Evolutionary conservation across 768 basidiomycete species (phyloP).

Genomic region (Boletus rubroflammeus): DNA sequence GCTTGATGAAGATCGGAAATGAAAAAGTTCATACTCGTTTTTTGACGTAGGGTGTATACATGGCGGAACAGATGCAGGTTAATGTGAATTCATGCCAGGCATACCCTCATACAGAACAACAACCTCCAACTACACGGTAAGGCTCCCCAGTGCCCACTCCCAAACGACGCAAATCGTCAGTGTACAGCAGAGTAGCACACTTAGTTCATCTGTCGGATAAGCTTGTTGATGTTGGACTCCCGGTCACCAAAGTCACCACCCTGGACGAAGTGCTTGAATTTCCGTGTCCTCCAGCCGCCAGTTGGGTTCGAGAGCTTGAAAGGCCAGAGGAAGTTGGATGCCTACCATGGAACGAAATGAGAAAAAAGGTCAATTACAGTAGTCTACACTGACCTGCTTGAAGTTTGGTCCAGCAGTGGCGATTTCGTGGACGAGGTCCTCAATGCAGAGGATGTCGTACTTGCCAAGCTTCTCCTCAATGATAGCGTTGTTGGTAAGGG

Average conservation of each 20-base stretch:
- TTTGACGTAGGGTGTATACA: conserved; percentile 30
- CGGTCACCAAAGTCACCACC: conserved; percentile 98
- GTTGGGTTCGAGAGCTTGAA: conserved; percentile 99
- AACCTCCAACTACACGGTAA: conserved; percentile 8
- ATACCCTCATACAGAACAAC: conserved; percentile 28
- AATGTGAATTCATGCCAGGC: conserved; percentile 30
- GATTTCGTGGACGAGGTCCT: conserved; percentile 98
- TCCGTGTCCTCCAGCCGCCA: conserved; percentile 96
- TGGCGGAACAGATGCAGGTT: conserved; percentile 16
- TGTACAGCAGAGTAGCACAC: conserved; percentile 2
- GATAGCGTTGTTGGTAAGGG: conserved; percentile 88
- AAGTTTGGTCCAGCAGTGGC: conserved; percentile 95
- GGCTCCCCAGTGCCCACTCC: background rate
- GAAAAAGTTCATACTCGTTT: conserved; percentile 25
- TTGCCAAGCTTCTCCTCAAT: conserved; percentile 91
- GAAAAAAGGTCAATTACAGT: background rate
- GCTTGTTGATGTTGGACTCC: conserved; percentile 95
- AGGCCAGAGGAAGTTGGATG: conserved; percentile 97
- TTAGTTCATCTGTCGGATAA: conserved; percentile 93
- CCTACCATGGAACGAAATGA: conserved; percentile 37
- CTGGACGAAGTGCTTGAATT: conserved; percentile 96
- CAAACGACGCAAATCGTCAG: conserved; percentile 1
- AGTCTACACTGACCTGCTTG: conserved; percentile 72
- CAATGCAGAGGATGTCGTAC: conserved; percentile 93
- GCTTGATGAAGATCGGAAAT: background rate